phyloP scores from a whole-genome alignment of 495 filamentous ascomycete genomes.

The Annulohypoxylon bovei region DNA sequence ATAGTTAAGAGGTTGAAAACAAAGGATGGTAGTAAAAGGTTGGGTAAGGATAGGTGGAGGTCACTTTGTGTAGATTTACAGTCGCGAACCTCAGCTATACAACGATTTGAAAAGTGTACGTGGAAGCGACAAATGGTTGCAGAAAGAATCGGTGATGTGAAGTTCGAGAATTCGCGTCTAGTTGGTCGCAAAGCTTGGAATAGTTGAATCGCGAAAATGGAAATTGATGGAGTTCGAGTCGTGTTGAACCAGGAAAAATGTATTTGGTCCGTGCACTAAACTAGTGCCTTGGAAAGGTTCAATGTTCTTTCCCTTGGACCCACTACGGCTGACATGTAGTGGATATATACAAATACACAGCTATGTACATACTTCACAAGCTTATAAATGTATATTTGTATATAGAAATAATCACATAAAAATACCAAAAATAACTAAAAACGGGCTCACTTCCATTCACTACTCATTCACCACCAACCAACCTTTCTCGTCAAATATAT shows the following conservation, averaged over 20 bases:
- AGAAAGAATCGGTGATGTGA: constrained; percentile 3
- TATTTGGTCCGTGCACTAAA: constrained; percentile 14
- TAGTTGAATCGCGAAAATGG: constrained; percentile 21
- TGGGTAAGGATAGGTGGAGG: not conserved
- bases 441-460: not conserved
- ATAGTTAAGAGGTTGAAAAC: not conserved
- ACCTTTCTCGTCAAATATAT: not conserved
- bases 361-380: not conserved
- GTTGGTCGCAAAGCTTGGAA: constrained; percentile 5
- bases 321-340: not conserved
- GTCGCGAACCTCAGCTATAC: not conserved
- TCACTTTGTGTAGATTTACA: not conserved
- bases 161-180: not conserved
- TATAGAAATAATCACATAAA: not conserved
- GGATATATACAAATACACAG: not conserved
- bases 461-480: not conserved
- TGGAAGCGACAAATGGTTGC: constrained; percentile 10
- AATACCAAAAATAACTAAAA: not conserved
- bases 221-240: constrained; percentile 31
- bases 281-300: not conserved
- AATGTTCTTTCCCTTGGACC: not conserved
- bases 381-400: not conserved
- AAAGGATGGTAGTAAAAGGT: not conserved
- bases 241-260: constrained; percentile 24
- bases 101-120: not conserved